A percentile compares a stretch with the other conserved stretches of the same genome.
Evolutionary conservation across 768 basidiomycete species (phyloP).

Genomic region (Amanita polypyramis): DNA sequence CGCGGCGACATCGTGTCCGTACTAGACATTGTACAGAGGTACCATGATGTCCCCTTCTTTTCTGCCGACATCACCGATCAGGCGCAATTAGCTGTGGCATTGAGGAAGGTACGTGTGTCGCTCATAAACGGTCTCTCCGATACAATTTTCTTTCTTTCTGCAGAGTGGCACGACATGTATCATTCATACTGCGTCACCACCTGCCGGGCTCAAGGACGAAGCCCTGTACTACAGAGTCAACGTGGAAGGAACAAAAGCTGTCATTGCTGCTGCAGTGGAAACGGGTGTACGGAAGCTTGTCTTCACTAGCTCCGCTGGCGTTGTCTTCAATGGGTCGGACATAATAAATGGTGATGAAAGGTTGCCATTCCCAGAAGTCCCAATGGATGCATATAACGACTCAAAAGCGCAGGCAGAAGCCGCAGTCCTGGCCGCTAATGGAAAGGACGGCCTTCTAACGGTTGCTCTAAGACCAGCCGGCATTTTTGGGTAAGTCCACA

Average conservation of each 20-base stretch:
- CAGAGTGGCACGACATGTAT: constrained; percentile 82
- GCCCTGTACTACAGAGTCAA: constrained; percentile 88
- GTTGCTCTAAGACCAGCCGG: constrained; percentile 89
- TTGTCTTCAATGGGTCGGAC: constrained; percentile 77
- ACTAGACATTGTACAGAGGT: constrained; percentile 88
- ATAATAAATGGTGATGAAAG: constrained; percentile 87
- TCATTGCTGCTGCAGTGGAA: constrained; percentile 73
- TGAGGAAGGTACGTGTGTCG: constrained; percentile 49
- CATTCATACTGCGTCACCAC: constrained; percentile 90
- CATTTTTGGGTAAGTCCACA: constrained; percentile 74
- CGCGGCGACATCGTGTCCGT: constrained; percentile 76
- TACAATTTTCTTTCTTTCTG: constrained; percentile 2
- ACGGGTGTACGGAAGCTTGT: constrained; percentile 77
- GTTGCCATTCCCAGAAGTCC: constrained; percentile 56
- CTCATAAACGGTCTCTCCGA: constrained; percentile 1
- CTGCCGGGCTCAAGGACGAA: constrained; percentile 50
- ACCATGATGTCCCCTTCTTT: constrained; percentile 81
- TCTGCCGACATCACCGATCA: constrained; percentile 82
- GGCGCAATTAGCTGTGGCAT: constrained; percentile 56
- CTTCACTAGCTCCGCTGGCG: constrained; percentile 89
- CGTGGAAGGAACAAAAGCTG: constrained; percentile 78
- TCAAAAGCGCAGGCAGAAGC: constrained; percentile 88
- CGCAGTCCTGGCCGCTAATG: constrained; percentile 79
- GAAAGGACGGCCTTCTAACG: constrained; percentile 72
- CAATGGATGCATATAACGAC: constrained; percentile 87